Percentiles rank a stretch among this genome's conserved stretches.
These are phyloP conservation scores for Adansonia rubrostipa DNA, from an alignment of 441 rosid genomes.

Conservation along the genomic window DNA sequence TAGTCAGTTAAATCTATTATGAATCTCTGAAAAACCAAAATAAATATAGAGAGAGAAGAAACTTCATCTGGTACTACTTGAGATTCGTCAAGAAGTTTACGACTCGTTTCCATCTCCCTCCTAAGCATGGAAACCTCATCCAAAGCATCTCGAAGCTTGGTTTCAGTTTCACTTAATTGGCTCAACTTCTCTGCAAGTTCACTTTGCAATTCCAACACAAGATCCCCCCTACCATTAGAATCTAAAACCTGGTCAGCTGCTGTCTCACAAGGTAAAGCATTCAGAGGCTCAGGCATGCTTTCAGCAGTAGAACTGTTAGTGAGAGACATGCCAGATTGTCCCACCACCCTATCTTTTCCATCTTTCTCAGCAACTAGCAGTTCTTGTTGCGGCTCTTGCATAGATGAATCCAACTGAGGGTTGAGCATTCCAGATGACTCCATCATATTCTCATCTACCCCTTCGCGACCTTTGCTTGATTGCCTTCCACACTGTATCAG, in stretches of 20 bases:
- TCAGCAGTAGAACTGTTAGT: slow-evolving; percentile 87
- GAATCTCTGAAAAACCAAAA: slow-evolving; percentile 6
- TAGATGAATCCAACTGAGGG: slow-evolving; percentile 75
- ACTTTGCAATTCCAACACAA: slow-evolving; percentile 58
- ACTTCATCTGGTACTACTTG: slow-evolving; percentile 59
- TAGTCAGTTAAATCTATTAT: slow-evolving; percentile 5
- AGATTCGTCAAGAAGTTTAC: slow-evolving; percentile 93
- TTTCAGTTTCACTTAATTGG: slow-evolving; percentile 64
- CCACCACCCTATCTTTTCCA: slow-evolving; percentile 63
- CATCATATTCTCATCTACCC: slow-evolving; percentile 89
- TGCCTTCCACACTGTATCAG: slow-evolving; percentile 58
- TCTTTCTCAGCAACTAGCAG: slow-evolving; percentile 52
- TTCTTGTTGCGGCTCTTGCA: slow-evolving; percentile 77
- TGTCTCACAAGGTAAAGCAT: slow-evolving; percentile 48
- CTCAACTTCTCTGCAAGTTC: slow-evolving; percentile 67
- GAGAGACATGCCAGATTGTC: slow-evolving; percentile 65
- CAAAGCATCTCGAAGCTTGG: slow-evolving; percentile 66
- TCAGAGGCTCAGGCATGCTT: slow-evolving; percentile 61
- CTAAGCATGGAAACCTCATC: slow-evolving; percentile 71
- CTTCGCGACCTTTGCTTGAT: slow-evolving; percentile 79
- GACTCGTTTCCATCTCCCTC: slow-evolving; percentile 75
- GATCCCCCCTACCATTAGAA: slow-evolving; percentile 45
- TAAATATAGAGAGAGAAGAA: background rate
- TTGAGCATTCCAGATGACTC: slow-evolving; percentile 76
- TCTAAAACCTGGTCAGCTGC: slow-evolving; percentile 46